A percentile compares a stretch with the other conserved stretches of the same genome.
These are phyloP conservation scores for Arthrobotrys conoides DNA, from an alignment of 2,329 filamentous ascomycete genomes.

Conservation along the genomic window DNA sequence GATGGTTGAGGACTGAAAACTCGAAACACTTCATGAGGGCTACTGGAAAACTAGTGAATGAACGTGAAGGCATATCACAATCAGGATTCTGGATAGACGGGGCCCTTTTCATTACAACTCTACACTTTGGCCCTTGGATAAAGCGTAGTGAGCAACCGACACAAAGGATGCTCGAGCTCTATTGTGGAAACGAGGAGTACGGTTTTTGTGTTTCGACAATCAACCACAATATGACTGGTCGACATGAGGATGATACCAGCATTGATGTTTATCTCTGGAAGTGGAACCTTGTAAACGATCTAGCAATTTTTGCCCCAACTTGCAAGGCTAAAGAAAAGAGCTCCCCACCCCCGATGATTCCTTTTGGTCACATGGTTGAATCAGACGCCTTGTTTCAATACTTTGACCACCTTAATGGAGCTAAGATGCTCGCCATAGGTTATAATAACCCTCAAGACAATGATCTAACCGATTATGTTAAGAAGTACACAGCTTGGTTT, in stretches of 20 bases:
- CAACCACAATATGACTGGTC: background rate
- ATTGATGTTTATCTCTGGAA: background rate
- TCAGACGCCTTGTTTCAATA: background rate
- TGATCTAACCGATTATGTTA: background rate
- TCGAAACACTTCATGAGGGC: background rate
- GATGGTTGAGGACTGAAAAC: background rate
- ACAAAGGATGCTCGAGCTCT: background rate
- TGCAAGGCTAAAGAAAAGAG: background rate
- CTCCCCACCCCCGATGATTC: background rate
- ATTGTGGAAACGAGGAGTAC: background rate
- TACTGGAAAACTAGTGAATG: background rate
- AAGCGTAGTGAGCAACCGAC: background rate
- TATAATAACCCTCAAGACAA: background rate
- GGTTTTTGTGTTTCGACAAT: background rate
- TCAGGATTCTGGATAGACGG: slow-evolving; percentile 13
- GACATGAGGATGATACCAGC: background rate
- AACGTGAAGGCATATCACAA: background rate
- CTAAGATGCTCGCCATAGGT: background rate
- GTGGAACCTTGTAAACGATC: slow-evolving; percentile 5
- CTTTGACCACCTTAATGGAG: background rate
- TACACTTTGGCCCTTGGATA: slow-evolving; percentile 1
- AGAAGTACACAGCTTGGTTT: too few species aligned
- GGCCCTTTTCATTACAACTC: background rate
- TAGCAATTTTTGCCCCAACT: background rate
- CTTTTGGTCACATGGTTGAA: background rate